Percentiles rank a stretch among this genome's conserved stretches.
phyloP scores from a whole-genome alignment of 2,329 filamentous ascomycete species.

The Parastagonospora nodorum region DNA sequence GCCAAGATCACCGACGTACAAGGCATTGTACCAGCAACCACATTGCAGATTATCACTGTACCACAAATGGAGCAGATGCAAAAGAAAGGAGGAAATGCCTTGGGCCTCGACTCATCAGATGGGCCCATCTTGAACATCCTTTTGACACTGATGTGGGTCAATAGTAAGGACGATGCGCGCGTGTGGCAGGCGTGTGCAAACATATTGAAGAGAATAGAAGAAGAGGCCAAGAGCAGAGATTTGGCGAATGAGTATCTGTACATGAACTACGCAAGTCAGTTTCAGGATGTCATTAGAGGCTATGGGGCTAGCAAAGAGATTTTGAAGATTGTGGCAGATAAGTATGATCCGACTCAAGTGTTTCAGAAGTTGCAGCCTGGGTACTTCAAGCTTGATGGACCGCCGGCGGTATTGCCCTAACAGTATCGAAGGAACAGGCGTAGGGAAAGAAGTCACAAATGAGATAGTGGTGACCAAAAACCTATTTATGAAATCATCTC shows the following conservation, averaged over 20 bases:
- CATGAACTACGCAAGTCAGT: slow-evolving; percentile 53
- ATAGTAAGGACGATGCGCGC: slow-evolving; percentile 18
- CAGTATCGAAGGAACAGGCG: neutral
- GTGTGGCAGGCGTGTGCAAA: slow-evolving; percentile 17
- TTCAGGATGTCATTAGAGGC: slow-evolving; percentile 46
- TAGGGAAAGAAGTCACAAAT: neutral
- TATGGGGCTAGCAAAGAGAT: slow-evolving; percentile 46
- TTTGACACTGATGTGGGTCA: slow-evolving; percentile 23
- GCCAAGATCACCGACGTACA: slow-evolving; percentile 12
- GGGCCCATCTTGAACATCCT: slow-evolving; percentile 20
- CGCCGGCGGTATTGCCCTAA: neutral
- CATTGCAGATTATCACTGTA: slow-evolving; percentile 28
- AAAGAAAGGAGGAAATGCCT: slow-evolving; percentile 27
- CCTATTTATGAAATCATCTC: too few species aligned
- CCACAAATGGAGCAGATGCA: slow-evolving; percentile 18
- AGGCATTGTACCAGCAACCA: slow-evolving; percentile 19
- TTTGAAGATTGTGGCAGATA: slow-evolving; percentile 6
- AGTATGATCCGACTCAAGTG: slow-evolving; percentile 9
- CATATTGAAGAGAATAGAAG: slow-evolving; percentile 3
- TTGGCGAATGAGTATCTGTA: slow-evolving; percentile 36
- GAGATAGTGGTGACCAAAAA: neutral
- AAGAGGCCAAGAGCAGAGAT: slow-evolving; percentile 4
- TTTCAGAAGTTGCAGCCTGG: slow-evolving; percentile 11
- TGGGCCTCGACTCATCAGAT: slow-evolving; percentile 16
- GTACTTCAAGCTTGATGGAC: slow-evolving; percentile 10